Evolutionary conservation across 1,284 basidiomycete species (phyloP).

Genomic region (Malassezia globosa): DNA sequence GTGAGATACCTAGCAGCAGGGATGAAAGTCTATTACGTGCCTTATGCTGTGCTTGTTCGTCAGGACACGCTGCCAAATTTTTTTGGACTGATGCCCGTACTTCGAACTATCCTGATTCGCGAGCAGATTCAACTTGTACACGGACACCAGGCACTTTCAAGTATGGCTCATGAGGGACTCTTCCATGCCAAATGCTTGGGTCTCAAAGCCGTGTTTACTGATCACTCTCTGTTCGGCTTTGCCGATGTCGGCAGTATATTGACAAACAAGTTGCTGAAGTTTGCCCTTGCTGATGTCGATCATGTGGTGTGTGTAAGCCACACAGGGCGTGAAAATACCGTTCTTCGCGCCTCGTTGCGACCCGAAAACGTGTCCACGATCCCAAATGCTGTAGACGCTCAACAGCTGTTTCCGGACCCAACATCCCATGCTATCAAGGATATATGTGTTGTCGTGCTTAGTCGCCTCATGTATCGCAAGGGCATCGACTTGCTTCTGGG

Average conservation of each 20-base stretch:
- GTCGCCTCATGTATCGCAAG: constrained; percentile 89
- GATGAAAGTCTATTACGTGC: constrained; percentile 89
- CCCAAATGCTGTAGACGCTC: constrained; percentile 82
- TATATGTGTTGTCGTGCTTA: constrained; percentile 66
- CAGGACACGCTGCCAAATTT: constrained; percentile 85
- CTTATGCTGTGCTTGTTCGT: constrained; percentile 61
- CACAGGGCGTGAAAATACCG: constrained; percentile 89
- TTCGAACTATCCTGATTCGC: constrained; percentile 74
- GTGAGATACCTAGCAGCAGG: constrained; percentile 71
- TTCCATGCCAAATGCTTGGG: constrained; percentile 57
- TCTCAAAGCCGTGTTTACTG: constrained; percentile 81
- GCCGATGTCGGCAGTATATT: constrained; percentile 89
- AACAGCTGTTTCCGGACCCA: constrained; percentile 64
- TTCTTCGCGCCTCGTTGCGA: constrained; percentile 61
- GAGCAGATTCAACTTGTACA: constrained; percentile 82
- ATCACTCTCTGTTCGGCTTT: constrained; percentile 91
- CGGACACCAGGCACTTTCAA: constrained; percentile 78
- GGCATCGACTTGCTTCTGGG: constrained; percentile 90
- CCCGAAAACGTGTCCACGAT: constrained; percentile 52
- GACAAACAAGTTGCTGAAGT: constrained; percentile 87
- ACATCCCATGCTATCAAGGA: constrained; percentile 10
- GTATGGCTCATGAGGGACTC: constrained; percentile 82
- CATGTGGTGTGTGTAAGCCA: constrained; percentile 94
- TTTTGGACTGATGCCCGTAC: constrained; percentile 77
- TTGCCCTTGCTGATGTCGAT: constrained; percentile 76